Conservation (phyloP, 176 grass and related monocot genomes). For the Carex pumila region DNA sequence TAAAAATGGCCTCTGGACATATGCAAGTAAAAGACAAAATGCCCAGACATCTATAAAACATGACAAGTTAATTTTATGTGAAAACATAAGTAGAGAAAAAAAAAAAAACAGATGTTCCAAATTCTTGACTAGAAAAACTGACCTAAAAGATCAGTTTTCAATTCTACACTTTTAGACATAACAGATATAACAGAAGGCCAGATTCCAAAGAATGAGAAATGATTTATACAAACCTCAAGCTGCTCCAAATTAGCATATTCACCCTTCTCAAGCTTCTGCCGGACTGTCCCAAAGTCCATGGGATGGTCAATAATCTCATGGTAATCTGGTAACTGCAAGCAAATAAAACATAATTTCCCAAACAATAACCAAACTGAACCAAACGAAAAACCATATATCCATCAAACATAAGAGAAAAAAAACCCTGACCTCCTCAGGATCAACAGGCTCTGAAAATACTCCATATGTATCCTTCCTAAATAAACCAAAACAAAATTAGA, state of each 20-base stretch:
- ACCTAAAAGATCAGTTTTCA: neutral
- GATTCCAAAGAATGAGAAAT: neutral
- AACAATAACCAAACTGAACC: neutral
- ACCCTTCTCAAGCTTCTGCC: slow-evolving; percentile 59
- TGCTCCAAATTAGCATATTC: slow-evolving; percentile 71
- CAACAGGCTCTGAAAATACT: slow-evolving; percentile 87
- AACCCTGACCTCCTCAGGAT: slow-evolving; percentile 63
- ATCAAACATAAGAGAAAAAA: slow-evolving; percentile 10
- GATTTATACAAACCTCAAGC: slow-evolving; percentile 60
- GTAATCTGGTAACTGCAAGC: slow-evolving; percentile 77
- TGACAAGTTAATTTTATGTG: neutral
- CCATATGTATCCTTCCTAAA: slow-evolving; percentile 93
- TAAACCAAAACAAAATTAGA: slow-evolving; percentile 23
- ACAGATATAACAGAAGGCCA: neutral
- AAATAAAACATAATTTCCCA: slow-evolving; percentile 16
- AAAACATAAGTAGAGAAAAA: neutral
- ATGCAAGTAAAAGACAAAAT: neutral
- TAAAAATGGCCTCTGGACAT: neutral
- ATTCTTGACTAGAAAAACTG: neutral
- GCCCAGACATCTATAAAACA: neutral
- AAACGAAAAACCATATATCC: neutral
- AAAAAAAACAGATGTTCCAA: neutral
- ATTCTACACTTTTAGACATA: neutral
- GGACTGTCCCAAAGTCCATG: slow-evolving; percentile 84
- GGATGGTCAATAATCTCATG: slow-evolving; percentile 93